Evolutionary conservation across 78 protist genomes (phyloP).

Genomic region (Dictyostelium discoideum): dicty_2.7 NC_007091.3:2588501-2589000

Average conservation of each 20-base stretch:
- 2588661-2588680: constrained; percentile 18
- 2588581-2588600: constrained; percentile 34
- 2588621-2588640: background rate
- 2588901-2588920: background rate
- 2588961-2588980: constrained; percentile 32
- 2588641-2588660: background rate
- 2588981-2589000: background rate
- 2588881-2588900: background rate
- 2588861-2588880: background rate
- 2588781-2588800: constrained; percentile 15
- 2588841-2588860: background rate
- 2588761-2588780: constrained; percentile 41
- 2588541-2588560: constrained; percentile 26
- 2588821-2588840: background rate
- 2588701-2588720: background rate
- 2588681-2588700: background rate
- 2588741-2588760: background rate
- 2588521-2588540: background rate
- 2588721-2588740: background rate
- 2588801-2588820: constrained; percentile 41
- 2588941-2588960: constrained; percentile 4
- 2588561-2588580: constrained; percentile 38
- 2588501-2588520: background rate
- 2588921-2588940: constrained; percentile 32
- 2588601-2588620: constrained; percentile 5